phyloP scores from a whole-genome alignment of 2,329 filamentous ascomycete genomes.

The Corniculantispora saksenae region DNA sequence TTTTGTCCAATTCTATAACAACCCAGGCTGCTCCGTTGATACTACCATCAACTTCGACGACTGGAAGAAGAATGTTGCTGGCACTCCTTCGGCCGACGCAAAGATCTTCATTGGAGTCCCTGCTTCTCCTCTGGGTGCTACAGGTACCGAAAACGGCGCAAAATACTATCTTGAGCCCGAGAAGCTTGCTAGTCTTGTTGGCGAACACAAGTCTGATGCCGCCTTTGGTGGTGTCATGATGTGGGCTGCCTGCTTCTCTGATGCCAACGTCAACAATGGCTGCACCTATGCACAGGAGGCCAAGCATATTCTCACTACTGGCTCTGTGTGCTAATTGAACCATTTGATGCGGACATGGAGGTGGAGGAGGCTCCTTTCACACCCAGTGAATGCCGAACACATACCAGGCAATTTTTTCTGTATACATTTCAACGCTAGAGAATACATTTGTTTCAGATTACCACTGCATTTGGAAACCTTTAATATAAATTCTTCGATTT shows the following conservation, averaged over 20 bases:
- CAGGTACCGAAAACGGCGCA: slow-evolving; percentile 27
- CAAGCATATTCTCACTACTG: slow-evolving; percentile 20
- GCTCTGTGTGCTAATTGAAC: slow-evolving; percentile 15
- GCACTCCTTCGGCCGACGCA: slow-evolving; percentile 31
- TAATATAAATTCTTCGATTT: too few species aligned
- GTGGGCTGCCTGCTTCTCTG: slow-evolving; percentile 22
- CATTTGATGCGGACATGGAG: background rate
- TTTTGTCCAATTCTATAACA: slow-evolving; percentile 50
- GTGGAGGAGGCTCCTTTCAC: too few species aligned
- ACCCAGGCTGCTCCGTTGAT: slow-evolving; percentile 39
- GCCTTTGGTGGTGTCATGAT: slow-evolving; percentile 36
- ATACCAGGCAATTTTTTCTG: too few species aligned
- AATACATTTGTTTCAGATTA: too few species aligned
- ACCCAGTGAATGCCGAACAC: too few species aligned
- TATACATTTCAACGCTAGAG: too few species aligned
- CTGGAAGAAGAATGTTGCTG: slow-evolving; percentile 32
- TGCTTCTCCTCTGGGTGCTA: slow-evolving; percentile 24
- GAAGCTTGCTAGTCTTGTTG: slow-evolving; percentile 29
- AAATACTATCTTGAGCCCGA: slow-evolving; percentile 29
- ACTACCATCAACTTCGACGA: slow-evolving; percentile 36
- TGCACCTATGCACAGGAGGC: slow-evolving; percentile 23
- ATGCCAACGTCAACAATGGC: slow-evolving; percentile 22
- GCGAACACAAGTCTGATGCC: slow-evolving; percentile 29
- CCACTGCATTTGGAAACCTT: too few species aligned
- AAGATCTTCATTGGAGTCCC: slow-evolving; percentile 39